Evolutionary conservation across 768 basidiomycete species (phyloP), one percentile per base, ranked within the genome.

Genomic region (Porpolomopsis calyptriformis): DNA sequence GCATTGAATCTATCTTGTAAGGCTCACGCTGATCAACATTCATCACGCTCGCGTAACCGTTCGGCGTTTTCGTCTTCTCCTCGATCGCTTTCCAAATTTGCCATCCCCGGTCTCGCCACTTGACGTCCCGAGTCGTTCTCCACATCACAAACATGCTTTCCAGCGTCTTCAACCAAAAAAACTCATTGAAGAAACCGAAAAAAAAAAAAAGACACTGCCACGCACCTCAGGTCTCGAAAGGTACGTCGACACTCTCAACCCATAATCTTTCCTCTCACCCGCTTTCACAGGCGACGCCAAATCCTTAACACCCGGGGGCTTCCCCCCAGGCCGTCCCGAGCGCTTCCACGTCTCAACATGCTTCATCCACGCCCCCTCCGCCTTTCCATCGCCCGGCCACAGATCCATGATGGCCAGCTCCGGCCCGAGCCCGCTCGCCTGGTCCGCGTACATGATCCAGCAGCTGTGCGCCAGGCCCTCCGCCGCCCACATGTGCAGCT

Each of bases 21-120:
- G 42, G 25, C 8, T 34, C 18, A n/a, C 20, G 14, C 14, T 34
- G 20, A 22, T 77, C 69, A 10, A 83, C 82, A 11, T 66, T 60
- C 43, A 53, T 53, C 35, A 86, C 59, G 48, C 64, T 76, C 1
- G 82, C 74, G 53, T 83, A 88, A n/a, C 82, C 85, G 33, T 60
- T 64, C 1, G 64, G 50, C 1, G 77, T 81, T 57, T 71, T 77
- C 12, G 80, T 68, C 50, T 78, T 66, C 24, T 64, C 67, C 58
- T 82, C 73, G 19, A 88, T 71, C 4, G 81, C 75, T 51, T 80
- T 64, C 54, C 83, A 88, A 29, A 87, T 76, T 24, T 57, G 59
- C 82, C 84, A 85, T 2, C 80, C 85, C 42, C 77, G 72, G 37
- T 77, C 70, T 51, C 85, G 71, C 85, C 86, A 88, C 46, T 69